Percentiles rank a stretch among this genome's conserved stretches.
These are phyloP conservation scores for Blastomyces emzantsi DNA, from an alignment of 2,329 filamentous ascomycete species.

Conservation along the genomic window DNA sequence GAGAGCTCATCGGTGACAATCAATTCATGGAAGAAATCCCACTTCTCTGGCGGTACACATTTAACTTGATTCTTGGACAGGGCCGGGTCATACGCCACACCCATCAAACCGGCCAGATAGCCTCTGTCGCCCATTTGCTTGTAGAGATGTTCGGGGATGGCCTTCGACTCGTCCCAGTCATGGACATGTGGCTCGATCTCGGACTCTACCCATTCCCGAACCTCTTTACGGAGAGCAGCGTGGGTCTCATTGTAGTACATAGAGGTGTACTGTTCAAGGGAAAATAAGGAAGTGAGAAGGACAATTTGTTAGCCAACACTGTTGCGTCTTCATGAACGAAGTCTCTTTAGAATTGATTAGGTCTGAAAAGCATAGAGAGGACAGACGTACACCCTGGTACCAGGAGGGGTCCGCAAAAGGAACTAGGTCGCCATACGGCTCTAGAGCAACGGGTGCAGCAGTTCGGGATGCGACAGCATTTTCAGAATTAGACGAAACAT, in stretches of 20 bases:
- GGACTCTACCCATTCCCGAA: conserved; percentile 83
- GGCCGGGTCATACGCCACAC: conserved; percentile 65
- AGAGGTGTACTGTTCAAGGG: conserved; percentile 64
- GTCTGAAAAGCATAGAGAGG: not conserved
- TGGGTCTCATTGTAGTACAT: conserved; percentile 96
- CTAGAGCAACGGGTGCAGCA: conserved; percentile 54
- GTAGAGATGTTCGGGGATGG: conserved; percentile 81
- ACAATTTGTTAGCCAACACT: not conserved
- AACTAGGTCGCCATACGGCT: conserved; percentile 75
- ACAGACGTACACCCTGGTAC: conserved; percentile 74
- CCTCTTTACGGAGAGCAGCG: conserved; percentile 78
- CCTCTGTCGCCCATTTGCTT: conserved; percentile 90
- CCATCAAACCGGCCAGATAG: conserved; percentile 84
- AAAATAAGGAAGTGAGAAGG: not conserved
- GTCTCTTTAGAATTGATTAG: conserved; percentile 1
- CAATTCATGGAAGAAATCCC: conserved; percentile 98
- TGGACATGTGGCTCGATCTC: conserved; percentile 85
- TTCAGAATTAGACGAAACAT: conserved; percentile 29
- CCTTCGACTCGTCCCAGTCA: conserved; percentile 95
- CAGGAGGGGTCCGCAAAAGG: conserved; percentile 88
- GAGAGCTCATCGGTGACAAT: conserved; percentile 91
- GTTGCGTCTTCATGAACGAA: not conserved
- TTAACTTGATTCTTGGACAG: conserved; percentile 63
- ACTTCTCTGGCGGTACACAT: conserved; percentile 75
- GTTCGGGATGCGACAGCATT: conserved; percentile 52